These are phyloP conservation scores for Ganoderma leucocontextum DNA, from an alignment of 1,284 basidiomycete species.

Conservation along the genomic window DNA sequence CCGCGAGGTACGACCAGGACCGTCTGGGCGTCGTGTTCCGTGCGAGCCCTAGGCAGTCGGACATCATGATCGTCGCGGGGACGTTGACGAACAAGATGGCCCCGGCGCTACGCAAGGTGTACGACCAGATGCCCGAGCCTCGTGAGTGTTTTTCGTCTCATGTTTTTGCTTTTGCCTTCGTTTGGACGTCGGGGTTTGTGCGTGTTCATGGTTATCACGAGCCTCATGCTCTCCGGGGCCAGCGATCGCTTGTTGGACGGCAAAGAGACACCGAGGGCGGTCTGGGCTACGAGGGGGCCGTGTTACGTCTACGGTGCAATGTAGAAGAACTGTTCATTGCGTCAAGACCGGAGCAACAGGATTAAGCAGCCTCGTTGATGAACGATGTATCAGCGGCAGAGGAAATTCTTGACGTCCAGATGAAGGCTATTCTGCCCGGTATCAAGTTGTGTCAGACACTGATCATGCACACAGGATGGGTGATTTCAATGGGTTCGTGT, in stretches of 20 bases:
- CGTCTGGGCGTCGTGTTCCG: conserved; percentile 98
- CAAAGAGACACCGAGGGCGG: background rate
- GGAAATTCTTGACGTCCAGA: background rate
- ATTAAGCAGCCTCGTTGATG: background rate
- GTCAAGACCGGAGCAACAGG: background rate
- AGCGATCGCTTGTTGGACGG: background rate
- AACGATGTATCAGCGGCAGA: background rate
- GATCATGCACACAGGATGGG: conserved; percentile 75
- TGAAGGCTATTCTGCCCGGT: background rate
- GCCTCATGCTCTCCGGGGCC: background rate
- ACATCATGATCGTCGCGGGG: conserved; percentile 99
- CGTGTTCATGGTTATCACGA: background rate
- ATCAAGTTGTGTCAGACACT: background rate
- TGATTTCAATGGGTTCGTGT: conserved; percentile 99
- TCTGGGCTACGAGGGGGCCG: background rate
- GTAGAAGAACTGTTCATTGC: background rate
- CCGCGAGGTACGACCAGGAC: conserved; percentile 98
- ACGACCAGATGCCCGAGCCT: conserved; percentile 97
- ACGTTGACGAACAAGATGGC: conserved; percentile 99
- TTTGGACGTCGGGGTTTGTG: conserved; percentile 10
- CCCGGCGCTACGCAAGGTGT: conserved; percentile 93
- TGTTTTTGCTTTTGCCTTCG: background rate
- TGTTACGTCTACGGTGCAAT: background rate
- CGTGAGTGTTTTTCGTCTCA: conserved; percentile 54
- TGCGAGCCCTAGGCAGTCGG: conserved; percentile 96